Evolutionary conservation across 2,329 filamentous ascomycete genomes (phyloP).

Genomic region (Microdochium paspali): DNA sequence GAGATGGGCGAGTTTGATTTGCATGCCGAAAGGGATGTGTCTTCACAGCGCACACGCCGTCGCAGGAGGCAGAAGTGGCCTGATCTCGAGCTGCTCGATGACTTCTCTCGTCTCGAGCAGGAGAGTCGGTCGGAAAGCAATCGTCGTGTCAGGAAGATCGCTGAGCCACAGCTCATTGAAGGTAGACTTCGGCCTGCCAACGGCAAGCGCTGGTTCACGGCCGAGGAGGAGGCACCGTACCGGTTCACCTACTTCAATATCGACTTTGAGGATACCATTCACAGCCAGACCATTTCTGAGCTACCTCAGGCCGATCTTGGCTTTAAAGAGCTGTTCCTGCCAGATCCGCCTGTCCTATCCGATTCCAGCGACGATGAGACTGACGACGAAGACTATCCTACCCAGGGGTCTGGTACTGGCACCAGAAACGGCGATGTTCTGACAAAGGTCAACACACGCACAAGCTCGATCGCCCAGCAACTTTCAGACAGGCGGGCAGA

Average conservation of each 20-base stretch:
- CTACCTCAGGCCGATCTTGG: constrained; percentile 70
- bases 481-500: constrained; percentile 14
- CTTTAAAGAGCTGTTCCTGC: constrained; percentile 84
- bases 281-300: constrained; percentile 91
- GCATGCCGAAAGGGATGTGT: not conserved
- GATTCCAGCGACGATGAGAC: constrained; percentile 62
- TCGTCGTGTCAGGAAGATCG: constrained; percentile 80
- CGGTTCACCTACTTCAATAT: constrained; percentile 99
- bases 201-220: constrained; percentile 66
- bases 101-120: constrained; percentile 87
- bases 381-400: constrained; percentile 42
- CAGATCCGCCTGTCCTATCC: constrained; percentile 67
- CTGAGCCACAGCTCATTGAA: constrained; percentile 85
- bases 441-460: constrained; percentile 32
- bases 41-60: constrained; percentile 10
- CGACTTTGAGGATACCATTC: constrained; percentile 89
- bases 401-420: constrained; percentile 13
- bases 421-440: constrained; percentile 23
- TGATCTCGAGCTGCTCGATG: constrained; percentile 72
- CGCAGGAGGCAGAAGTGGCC: constrained; percentile 74
- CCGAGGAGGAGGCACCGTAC: constrained; percentile 84
- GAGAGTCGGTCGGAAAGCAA: constrained; percentile 69
- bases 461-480: constrained; percentile 23
- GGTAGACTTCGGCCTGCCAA: constrained; percentile 77
- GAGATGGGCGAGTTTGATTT: constrained; percentile 55